Base-by-base conservation (phyloP, 2,329 filamentous ascomycete species). In the Fusarium sp. region DNA sequence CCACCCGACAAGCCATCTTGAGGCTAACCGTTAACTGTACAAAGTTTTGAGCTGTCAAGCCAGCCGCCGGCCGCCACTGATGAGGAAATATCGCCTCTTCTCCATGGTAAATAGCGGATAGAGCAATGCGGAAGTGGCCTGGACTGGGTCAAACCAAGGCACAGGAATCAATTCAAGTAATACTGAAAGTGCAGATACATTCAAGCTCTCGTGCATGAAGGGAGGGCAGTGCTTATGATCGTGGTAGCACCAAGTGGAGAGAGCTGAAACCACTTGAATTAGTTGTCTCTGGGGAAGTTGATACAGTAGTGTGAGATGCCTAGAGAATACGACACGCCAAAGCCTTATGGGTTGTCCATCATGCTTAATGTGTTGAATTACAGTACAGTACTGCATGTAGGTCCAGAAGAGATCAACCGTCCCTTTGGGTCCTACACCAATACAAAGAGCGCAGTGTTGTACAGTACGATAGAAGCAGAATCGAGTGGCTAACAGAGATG, bases 181-280 rank as follows among this genome's bases (percentile, higher is more conserved):
- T 24, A 52, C 32, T 27, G 32, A 22, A 27, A 27, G 30, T n/a
- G 32, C 49, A 41, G 24, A 52, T 52, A 13, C 47, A 25, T 52
- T 9, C 47, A 25, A 34, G 20, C 30, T 51, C 47, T 22, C 30
- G 27, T 20, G 46, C 57, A 55, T 27, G 22, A 48, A 65, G 49
- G 59, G 54, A 70, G 61, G 52, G 40, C 40, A 54, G 56, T 49
- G 46, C 47, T 37, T 34, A 52, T 20, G 48, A 52, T 37, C 40
- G 27, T 57, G 49, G 67, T 52, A 37, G 11, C 42, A 59, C 57
- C 13, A 46, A 46, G 67, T 60, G 57, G 61, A 52, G 59, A 59
- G 66, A 66, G 61, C 61, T 66, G 61, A 66, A 66, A 65, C 60
- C 22, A n/a, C 32, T n/a, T 32, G 53, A 49, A 65, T 41, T 59